Base-by-base conservation (phyloP, 78 protist species). In the Guillardia theta region DNA sequence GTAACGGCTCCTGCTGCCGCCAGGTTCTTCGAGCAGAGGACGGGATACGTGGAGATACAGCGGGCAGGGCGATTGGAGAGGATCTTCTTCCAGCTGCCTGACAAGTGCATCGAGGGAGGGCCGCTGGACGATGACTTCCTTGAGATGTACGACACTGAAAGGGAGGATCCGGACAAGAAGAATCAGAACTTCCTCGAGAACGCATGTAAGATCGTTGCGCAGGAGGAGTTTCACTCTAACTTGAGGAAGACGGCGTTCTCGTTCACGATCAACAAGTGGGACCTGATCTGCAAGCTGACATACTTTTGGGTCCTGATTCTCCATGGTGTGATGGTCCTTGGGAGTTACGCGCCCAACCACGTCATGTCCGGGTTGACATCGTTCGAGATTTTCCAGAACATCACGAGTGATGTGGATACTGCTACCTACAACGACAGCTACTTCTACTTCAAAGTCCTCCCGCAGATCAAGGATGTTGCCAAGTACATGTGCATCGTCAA, bases 151-250 rank as follows among this genome's bases (percentile, higher is more conserved):
- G 83, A 70, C 21, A 70, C 83, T 1, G 45, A 70, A 43, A 36
- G 83, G 8, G 83, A 70, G 45, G 83, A 70, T 24, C 83, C 83
- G 27, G 83, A 70, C 83, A 70, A 70, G 83, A 70, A 70, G 83
- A 70, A 24, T 43, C 33, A 70, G 41, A 43, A 33, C 27, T 70
- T 24, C 6, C 83, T 70, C 33, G 83, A 70, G 41, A 70, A 70
- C 41, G 36, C 36, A 43, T 24, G 33, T 24, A 24, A 43, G 83
- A 15, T 70, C 4, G 83, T 70, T 4, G 83, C n/a, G 83, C 15
- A 70, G 10, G 83, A 70, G 83, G 41, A 33, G 83, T 33, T 70
- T 24, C 83, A 33, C 45, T 36, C 33, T 12, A 4, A 43, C 46
- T 36, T 70, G 4, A 1, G 83, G 41, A 0, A 33, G 1, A 2